These are phyloP conservation scores for Aspergillus hortae DNA, from an alignment of 2,329 filamentous ascomycete genomes.

Conservation along the genomic window DNA sequence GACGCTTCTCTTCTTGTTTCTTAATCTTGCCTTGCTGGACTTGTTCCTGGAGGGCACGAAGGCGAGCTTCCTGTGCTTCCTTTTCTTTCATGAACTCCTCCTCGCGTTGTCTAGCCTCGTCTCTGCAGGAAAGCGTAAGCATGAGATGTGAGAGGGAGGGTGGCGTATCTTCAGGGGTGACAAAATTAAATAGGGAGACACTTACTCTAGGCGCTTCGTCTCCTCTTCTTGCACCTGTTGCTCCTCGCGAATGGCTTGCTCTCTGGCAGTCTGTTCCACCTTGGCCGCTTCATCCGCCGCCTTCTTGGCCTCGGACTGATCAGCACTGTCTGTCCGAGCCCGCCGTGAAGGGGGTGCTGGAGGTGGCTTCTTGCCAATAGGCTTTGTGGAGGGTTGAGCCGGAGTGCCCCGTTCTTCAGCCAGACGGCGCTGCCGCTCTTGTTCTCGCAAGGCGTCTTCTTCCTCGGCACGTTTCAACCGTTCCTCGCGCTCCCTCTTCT, in stretches of 20 bases:
- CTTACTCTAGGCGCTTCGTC: constrained; percentile 78
- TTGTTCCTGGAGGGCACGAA: constrained; percentile 89
- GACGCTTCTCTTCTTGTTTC: constrained; percentile 93
- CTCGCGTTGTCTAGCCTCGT: constrained; percentile 70
- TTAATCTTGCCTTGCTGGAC: constrained; percentile 89
- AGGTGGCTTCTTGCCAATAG: constrained; percentile 66
- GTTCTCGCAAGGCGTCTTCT: constrained; percentile 83
- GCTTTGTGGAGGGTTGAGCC: constrained; percentile 50
- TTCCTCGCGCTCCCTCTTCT: constrained; percentile 80
- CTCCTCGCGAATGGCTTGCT: constrained; percentile 57
- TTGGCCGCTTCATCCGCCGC: constrained; percentile 59
- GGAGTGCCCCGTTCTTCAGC: constrained; percentile 64
- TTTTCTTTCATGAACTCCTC: constrained; percentile 76
- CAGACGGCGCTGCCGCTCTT: constrained; percentile 78
- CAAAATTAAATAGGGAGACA: constrained; percentile 25
- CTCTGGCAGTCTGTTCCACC: constrained; percentile 57
- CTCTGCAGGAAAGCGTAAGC: constrained; percentile 48
- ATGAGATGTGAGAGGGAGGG: too few species aligned
- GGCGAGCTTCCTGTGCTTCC: constrained; percentile 73
- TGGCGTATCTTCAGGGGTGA: neutral
- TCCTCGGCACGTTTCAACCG: constrained; percentile 87
- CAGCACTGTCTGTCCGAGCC: constrained; percentile 52
- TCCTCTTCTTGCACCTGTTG: constrained; percentile 73
- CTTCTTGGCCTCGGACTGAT: constrained; percentile 56
- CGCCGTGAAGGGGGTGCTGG: constrained; percentile 71